These are phyloP conservation scores for Mycothermus thermophilus DNA, from an alignment of 495 filamentous ascomycete genomes.

Conservation along the genomic window DNA sequence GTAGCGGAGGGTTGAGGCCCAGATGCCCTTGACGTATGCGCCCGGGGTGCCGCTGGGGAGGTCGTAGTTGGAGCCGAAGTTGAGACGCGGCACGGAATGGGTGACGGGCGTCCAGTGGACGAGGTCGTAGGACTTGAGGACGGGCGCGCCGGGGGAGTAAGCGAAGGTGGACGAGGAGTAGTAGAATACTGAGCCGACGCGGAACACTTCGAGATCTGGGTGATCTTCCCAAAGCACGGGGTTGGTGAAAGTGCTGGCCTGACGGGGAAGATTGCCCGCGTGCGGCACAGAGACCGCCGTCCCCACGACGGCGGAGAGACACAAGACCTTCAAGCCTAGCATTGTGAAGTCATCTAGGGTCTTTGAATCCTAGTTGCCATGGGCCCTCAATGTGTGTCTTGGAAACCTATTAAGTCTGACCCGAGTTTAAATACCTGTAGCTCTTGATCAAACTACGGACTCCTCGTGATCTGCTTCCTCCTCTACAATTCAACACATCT, in stretches of 20 bases:
- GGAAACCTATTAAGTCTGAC: too few relatives aligned
- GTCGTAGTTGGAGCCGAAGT: slow-evolving; percentile 35
- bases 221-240: slow-evolving; percentile 24
- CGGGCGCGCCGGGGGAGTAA: slow-evolving; percentile 45
- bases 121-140: slow-evolving; percentile 43
- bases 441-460: too few relatives aligned
- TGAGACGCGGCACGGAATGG: slow-evolving; percentile 39
- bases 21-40: slow-evolving; percentile 41
- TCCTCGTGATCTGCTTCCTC: too few relatives aligned
- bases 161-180: slow-evolving; percentile 44
- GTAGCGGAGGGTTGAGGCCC: slow-evolving; percentile 41
- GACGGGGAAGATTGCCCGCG: too few relatives aligned
- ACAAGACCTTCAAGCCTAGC: too few relatives aligned
- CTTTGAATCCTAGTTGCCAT: too few relatives aligned
- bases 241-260: slow-evolving; percentile 25
- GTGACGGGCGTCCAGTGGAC: slow-evolving; percentile 42
- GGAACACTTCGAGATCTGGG: slow-evolving; percentile 28
- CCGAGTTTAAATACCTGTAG: too few relatives aligned
- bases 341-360: too few relatives aligned
- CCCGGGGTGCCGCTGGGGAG: slow-evolving; percentile 22
- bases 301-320: too few relatives aligned
- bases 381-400: too few relatives aligned
- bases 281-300: too few relatives aligned
- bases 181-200: slow-evolving; percentile 34
- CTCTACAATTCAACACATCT: too few relatives aligned